Percentiles rank a stretch among this genome's conserved stretches.
These are phyloP conservation scores for Penicillium sp. DNA, from an alignment of 2,329 filamentous ascomycete genomes.

Conservation along the genomic window DNA sequence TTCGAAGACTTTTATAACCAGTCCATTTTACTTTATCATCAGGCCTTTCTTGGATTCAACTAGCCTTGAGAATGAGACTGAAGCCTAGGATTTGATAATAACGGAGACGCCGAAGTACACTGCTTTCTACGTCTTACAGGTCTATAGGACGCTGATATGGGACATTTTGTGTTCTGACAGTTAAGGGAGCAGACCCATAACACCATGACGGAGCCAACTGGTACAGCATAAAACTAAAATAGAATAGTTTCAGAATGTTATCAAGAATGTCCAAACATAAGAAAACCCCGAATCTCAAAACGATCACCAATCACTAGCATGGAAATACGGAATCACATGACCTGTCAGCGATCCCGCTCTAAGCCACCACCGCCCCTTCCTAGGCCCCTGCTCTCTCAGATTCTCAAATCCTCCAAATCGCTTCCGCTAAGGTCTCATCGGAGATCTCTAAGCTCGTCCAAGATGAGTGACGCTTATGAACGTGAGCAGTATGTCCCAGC, in stretches of 20 bases:
- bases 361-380: conserved; percentile 8
- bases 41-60: too few species aligned
- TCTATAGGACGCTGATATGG: conserved; percentile 8
- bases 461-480: conserved; percentile 73
- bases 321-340: conserved; percentile 8
- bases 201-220: not conserved
- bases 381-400: not conserved
- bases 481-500: conserved; percentile 57
- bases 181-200: conserved; percentile 1
- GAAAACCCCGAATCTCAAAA: not conserved
- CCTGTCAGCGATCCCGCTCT: conserved; percentile 3
- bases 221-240: not conserved
- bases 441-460: conserved; percentile 7
- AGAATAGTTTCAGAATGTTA: not conserved
- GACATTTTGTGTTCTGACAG: not conserved
- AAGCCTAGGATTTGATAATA: too few species aligned
- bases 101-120: too few species aligned
- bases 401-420: not conserved
- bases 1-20: too few species aligned
- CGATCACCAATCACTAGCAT: not conserved
- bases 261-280: not conserved
- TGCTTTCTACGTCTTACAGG: conserved; percentile 7
- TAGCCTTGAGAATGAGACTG: too few species aligned
- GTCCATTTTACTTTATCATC: too few species aligned
- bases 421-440: not conserved